Evolutionary conservation across 306 rosid genomes (phyloP), one percentile per base, ranked within the genome.

Genomic region (Inga leiocalycina): DNA sequence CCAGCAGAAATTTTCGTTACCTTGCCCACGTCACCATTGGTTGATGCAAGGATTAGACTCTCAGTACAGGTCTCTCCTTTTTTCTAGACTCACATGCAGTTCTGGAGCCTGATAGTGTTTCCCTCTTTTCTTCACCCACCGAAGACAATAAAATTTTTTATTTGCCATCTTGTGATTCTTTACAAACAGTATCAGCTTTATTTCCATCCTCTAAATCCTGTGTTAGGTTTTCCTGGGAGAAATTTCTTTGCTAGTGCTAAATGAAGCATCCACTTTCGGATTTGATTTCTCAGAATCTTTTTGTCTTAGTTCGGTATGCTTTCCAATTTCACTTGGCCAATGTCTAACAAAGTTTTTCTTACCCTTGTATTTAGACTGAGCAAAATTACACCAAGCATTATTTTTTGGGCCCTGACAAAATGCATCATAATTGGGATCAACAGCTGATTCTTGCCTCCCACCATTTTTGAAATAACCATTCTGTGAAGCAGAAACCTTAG

Each of bases 391-490:
- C 74, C 75, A 85, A 70, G 65, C 82, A 81, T 82, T 81, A 82
- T 39, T 80, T 71, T 74, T 74, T 74, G 77, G 79, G 76, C 81
- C 88, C 39, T 81, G 72, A 82, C 74, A 85, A 71, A 75, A 69
- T 77, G 82, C 78, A 46, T 45, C 80, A 74, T 86, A 73, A 85
- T 75, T 82, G 46, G 81, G 78, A 56, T 85, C 87, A 83, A 83
- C 75, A 79, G 85, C 86, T 70, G 88, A 72, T 49, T 77, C 86
- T 78, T 39, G 72, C 44, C 74, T 83, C 76, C 79, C 84, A 79
- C 79, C 83, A 83, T 76, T 87, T 80, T 85, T 88, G 52, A 90
- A 82, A 88, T 73, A 80, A 76, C 81, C 85, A 84, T 65, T 82
- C 83, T 74, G 88, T 24, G 81, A 84, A 88, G 81, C 89, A 49